phyloP scores from a whole-genome alignment of 805 yeast genomes.

The Metschnikowia chrysomelidarum region DNA sequence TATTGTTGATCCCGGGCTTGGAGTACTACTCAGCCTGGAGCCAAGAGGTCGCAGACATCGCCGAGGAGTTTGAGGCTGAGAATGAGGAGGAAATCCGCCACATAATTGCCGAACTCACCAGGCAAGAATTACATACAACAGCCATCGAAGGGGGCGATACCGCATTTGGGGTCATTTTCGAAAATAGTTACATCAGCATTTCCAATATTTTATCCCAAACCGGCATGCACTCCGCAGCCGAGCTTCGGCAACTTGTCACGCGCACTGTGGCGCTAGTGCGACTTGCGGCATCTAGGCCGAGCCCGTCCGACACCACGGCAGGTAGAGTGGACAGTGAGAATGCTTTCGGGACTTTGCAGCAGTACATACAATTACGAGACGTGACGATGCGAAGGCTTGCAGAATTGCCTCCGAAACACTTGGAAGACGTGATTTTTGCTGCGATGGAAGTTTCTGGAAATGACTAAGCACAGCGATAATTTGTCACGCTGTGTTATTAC shows the following conservation, averaged over 20 bases:
- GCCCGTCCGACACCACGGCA: not conserved
- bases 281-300: constrained; percentile 3
- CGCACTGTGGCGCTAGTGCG: constrained; percentile 3
- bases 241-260: constrained; percentile 2
- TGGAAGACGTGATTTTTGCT: not conserved
- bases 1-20: constrained; percentile 17
- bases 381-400: not conserved
- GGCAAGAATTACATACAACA: constrained; percentile 9
- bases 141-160: constrained; percentile 10
- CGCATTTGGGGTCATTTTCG: constrained; percentile 17
- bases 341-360: not conserved
- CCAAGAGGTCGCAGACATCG: constrained; percentile 9
- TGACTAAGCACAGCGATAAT: too few relatives aligned
- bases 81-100: constrained; percentile 4
- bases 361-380: constrained; percentile 1
- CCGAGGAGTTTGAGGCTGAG: constrained; percentile 5
- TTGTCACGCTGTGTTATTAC: constrained; percentile 1
- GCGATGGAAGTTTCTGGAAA: not conserved
- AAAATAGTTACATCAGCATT: constrained; percentile 13
- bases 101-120: constrained; percentile 3
- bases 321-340: not conserved
- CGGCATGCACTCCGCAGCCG: constrained; percentile 1
- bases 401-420: too few relatives aligned
- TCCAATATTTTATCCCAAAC: constrained; percentile 15
- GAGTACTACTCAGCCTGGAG: constrained; percentile 15